Evolutionary conservation across 176 grass and related monocot species (phyloP), one percentile per base, ranked within the genome.

Genomic region (Hsuehochloa calcarea): DNA sequence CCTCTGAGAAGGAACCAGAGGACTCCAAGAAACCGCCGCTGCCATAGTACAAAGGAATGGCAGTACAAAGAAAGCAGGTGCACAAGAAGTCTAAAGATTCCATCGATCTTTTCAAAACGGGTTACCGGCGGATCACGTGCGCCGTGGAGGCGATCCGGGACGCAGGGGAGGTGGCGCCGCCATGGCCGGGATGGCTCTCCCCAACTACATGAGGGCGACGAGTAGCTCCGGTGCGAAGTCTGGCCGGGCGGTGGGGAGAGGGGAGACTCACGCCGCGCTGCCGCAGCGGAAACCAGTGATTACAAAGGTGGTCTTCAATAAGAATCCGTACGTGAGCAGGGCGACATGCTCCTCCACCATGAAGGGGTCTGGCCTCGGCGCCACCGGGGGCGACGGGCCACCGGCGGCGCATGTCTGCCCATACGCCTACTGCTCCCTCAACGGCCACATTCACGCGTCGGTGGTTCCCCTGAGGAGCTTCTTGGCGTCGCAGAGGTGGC

Each of bases 391-490:
- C 10, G 89, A 85, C 26, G 80, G 80, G 11, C 75, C 68, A 34
- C 82, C 81, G n/a, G 25, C 34, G 35, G 44, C 41, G 45, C 86
- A 85, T 76, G 89, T 72, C 10, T 98, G 96, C 73, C 74, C 91
- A 27, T 98, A 93, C 76, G 62, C 88, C 2, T 98, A 98, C 89
- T 98, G 96, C 85, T 92, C 96, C 12, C 68, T 95, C 68, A 95
- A 95, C 35, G 84, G 88, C 58, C 96, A 93, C 85, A 83, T 38
- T 17, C 77, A 81, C 72, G 91, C 82, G 39, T 41, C 77, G 11
- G 58, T 68, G 87, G 82, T 50, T n/a, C 81, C 93, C 4, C 87
- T 98, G 38, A 70, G 71, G 75, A 68, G n/a, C 20, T 90, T 98
- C 83, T n/a, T 95, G 29, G 85, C 89, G 52, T 80, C 86, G 23